These are phyloP conservation scores for Fusarium illudens DNA, from an alignment of 2,329 filamentous ascomycete genomes.

Conservation along the genomic window DNA sequence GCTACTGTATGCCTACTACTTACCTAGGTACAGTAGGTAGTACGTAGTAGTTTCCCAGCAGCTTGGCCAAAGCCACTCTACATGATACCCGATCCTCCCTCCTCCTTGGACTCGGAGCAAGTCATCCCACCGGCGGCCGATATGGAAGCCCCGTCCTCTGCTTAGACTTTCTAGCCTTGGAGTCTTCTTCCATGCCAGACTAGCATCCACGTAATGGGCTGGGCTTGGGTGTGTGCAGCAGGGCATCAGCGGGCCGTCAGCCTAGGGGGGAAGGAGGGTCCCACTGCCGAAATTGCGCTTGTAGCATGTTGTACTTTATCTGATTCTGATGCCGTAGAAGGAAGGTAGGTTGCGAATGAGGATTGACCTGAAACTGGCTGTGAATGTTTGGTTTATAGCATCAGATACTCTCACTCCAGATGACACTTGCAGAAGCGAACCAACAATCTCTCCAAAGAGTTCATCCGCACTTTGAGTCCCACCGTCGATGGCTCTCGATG, in stretches of 20 bases:
- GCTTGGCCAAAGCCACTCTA: constrained; percentile 8
- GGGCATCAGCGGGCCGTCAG: constrained; percentile 11
- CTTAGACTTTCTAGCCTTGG: constrained; percentile 12
- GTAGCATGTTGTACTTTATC: constrained; percentile 34
- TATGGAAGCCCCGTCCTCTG: background rate
- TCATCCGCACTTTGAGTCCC: constrained; percentile 13
- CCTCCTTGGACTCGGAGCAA: background rate
- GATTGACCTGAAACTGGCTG: background rate
- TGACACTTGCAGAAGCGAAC: background rate
- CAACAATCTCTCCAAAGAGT: constrained; percentile 3
- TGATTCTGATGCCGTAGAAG: constrained; percentile 26
- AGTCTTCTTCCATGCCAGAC: background rate
- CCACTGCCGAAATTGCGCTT: constrained; percentile 36
- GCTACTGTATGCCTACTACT: background rate
- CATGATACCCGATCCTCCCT: background rate
- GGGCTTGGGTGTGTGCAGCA: constrained; percentile 11
- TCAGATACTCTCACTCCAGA: background rate
- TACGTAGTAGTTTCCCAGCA: background rate
- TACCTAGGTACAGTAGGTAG: too few species aligned
- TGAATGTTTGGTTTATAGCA: background rate
- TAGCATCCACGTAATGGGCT: constrained; percentile 11
- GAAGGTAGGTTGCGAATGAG: constrained; percentile 1
- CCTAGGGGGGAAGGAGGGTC: constrained; percentile 3
- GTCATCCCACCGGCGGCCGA: constrained; percentile 5
- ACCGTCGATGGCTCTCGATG: background rate